These are phyloP conservation scores for Boletus speciosus DNA, from an alignment of 768 basidiomycete genomes.

Conservation along the genomic window DNA sequence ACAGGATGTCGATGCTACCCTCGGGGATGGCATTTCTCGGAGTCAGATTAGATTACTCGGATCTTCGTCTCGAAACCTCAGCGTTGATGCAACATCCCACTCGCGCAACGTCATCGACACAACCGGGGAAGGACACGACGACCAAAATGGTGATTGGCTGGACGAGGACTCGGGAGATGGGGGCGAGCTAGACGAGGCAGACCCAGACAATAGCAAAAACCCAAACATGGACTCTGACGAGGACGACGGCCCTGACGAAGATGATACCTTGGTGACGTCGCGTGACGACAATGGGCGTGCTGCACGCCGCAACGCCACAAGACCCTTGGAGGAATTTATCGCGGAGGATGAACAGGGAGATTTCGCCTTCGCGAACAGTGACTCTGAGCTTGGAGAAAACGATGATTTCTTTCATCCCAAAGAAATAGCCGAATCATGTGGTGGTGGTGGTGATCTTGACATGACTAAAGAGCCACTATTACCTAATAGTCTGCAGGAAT, in stretches of 20 bases:
- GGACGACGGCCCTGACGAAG: slow-evolving; percentile 1
- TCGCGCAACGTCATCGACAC: slow-evolving; percentile 36
- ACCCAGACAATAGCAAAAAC: slow-evolving; percentile 1
- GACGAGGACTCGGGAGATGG: slow-evolving; percentile 17
- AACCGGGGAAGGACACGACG: slow-evolving; percentile 30
- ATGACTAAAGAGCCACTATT: slow-evolving; percentile 61
- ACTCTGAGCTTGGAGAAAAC: slow-evolving; percentile 63
- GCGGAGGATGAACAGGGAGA: slow-evolving; percentile 38
- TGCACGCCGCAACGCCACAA: slow-evolving; percentile 38
- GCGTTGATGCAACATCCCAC: slow-evolving; percentile 33
- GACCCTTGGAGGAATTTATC: slow-evolving; percentile 37
- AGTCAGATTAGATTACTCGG: slow-evolving; percentile 84
- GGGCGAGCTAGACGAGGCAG: not conserved
- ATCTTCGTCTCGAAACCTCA: slow-evolving; percentile 71
- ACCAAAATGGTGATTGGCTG: slow-evolving; percentile 9
- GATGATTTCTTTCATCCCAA: slow-evolving; percentile 71
- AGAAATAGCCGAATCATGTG: slow-evolving; percentile 35
- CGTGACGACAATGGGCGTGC: slow-evolving; percentile 47
- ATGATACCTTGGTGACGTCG: not conserved
- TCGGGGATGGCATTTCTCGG: slow-evolving; percentile 77
- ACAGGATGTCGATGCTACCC: slow-evolving; percentile 78
- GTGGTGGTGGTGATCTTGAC: slow-evolving; percentile 62
- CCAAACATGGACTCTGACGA: not conserved
- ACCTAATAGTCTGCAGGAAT: slow-evolving; percentile 55
- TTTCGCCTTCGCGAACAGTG: slow-evolving; percentile 72